These are phyloP conservation scores for Chaetomium fimeti DNA, from an alignment of 495 filamentous ascomycete species.

Conservation along the genomic window DNA sequence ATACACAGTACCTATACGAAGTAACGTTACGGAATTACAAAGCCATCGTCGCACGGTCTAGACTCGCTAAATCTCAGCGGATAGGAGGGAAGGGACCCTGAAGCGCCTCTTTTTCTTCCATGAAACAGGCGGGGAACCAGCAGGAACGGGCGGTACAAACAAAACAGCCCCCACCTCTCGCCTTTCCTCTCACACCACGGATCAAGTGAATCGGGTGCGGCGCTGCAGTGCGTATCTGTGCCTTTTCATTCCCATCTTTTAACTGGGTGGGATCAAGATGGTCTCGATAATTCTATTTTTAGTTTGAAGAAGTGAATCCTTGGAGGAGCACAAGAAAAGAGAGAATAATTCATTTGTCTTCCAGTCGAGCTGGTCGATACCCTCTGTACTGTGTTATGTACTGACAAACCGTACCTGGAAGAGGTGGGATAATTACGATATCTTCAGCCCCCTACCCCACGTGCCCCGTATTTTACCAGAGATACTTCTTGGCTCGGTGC, in stretches of 20 bases:
- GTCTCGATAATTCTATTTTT: neutral
- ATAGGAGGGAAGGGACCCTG: conserved; percentile 6
- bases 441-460: neutral
- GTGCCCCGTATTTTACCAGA: conserved; percentile 1
- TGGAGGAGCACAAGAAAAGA: too few species aligned
- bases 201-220: neutral
- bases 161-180: neutral
- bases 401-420: too few species aligned
- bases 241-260: neutral
- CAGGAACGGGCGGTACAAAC: neutral
- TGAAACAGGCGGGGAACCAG: neutral
- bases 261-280: neutral
- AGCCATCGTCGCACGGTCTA: neutral
- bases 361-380: too few species aligned
- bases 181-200: neutral
- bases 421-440: neutral
- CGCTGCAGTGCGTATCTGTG: neutral
- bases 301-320: neutral
- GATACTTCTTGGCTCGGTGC: neutral
- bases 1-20: too few species aligned
- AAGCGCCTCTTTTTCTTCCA: neutral
- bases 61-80: neutral
- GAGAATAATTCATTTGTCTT: too few species aligned
- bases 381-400: too few species aligned
- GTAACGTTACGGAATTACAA: neutral